A percentile compares a stretch with the other conserved stretches of the same genome.
Evolutionary conservation across 192 early-diverging fungal genomes (phyloP).

Genomic region (Radiomyces spectabilis): DNA sequence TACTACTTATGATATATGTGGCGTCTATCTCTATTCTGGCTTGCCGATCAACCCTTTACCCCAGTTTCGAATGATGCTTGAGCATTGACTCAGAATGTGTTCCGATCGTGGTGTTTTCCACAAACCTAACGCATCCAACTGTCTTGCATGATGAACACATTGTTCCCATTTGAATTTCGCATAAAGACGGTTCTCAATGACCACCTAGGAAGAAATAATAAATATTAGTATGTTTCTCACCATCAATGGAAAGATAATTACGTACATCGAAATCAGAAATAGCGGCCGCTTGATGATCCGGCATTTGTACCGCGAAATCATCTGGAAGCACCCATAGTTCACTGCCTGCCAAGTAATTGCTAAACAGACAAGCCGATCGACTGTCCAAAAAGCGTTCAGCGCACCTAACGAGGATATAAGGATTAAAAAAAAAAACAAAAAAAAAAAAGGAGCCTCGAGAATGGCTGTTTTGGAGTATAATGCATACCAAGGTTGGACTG

Average conservation of each 20-base stretch:
- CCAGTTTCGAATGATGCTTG: slow-evolving; percentile 30
- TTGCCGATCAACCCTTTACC: slow-evolving; percentile 27
- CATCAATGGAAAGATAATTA: neutral
- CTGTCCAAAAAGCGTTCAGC: slow-evolving; percentile 51
- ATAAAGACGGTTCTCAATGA: slow-evolving; percentile 45
- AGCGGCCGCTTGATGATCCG: slow-evolving; percentile 7
- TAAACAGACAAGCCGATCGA: slow-evolving; percentile 43
- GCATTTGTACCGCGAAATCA: slow-evolving; percentile 35
- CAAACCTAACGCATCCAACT: slow-evolving; percentile 39
- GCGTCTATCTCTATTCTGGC: slow-evolving; percentile 24
- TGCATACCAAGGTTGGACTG: slow-evolving; percentile 33
- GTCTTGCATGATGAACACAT: slow-evolving; percentile 49
- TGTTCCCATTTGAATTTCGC: slow-evolving; percentile 50
- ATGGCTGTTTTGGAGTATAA: neutral
- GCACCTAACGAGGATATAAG: too few species aligned
- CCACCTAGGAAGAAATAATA: slow-evolving; percentile 29
- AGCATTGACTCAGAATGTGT: slow-evolving; percentile 28
- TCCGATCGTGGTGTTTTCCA: slow-evolving; percentile 42
- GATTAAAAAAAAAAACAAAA: neutral
- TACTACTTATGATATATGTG: too few species aligned
- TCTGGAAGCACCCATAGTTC: slow-evolving; percentile 50
- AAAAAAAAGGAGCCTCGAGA: neutral
- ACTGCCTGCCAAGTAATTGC: slow-evolving; percentile 40
- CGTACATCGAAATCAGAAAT: slow-evolving; percentile 39
- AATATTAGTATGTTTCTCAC: neutral